These are phyloP conservation scores for Erodium trifolium DNA, from an alignment of 441 rosid species.

Conservation along the genomic window DNA sequence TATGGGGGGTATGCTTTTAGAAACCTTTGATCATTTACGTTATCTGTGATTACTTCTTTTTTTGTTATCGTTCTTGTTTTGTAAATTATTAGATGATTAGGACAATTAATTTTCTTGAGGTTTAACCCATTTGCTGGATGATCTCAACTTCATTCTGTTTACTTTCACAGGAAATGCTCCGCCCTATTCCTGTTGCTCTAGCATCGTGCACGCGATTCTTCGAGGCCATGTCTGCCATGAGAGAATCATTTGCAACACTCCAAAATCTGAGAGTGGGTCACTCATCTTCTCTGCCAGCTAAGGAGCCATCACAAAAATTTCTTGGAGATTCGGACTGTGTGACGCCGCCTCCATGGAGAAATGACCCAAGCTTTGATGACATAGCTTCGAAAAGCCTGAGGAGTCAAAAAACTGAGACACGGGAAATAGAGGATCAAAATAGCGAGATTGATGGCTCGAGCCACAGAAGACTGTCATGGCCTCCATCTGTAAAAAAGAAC, in stretches of 20 bases:
- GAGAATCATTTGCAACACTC: constrained; percentile 89
- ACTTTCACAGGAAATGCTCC: constrained; percentile 73
- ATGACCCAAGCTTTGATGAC: constrained; percentile 55
- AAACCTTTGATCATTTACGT: no score
- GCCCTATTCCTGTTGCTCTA: constrained; percentile 93
- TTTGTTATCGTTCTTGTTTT: background rate
- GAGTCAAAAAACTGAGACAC: constrained; percentile 32
- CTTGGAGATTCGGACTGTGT: constrained; percentile 41
- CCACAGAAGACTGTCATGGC: constrained; percentile 80
- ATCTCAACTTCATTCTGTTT: background rate
- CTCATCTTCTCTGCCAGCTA: constrained; percentile 43
- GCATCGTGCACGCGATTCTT: constrained; percentile 94
- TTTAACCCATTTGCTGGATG: no score
- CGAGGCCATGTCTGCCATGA: constrained; percentile 96
- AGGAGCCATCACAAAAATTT: constrained; percentile 31
- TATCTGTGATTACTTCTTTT: background rate
- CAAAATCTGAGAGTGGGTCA: constrained; percentile 73
- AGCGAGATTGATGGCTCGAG: constrained; percentile 37
- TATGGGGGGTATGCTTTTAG: constrained; percentile 76
- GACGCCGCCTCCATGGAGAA: constrained; percentile 72
- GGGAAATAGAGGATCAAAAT: constrained; percentile 40
- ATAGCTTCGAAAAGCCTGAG: constrained; percentile 20
- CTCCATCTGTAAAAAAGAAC: constrained; percentile 45
- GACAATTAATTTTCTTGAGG: no score
- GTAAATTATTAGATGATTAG: no score